A percentile compares a stretch with the other conserved stretches of the same genome.
These are phyloP conservation scores for Aspergillus steynii DNA, from an alignment of 495 filamentous ascomycete genomes.

Conservation along the genomic window DNA sequence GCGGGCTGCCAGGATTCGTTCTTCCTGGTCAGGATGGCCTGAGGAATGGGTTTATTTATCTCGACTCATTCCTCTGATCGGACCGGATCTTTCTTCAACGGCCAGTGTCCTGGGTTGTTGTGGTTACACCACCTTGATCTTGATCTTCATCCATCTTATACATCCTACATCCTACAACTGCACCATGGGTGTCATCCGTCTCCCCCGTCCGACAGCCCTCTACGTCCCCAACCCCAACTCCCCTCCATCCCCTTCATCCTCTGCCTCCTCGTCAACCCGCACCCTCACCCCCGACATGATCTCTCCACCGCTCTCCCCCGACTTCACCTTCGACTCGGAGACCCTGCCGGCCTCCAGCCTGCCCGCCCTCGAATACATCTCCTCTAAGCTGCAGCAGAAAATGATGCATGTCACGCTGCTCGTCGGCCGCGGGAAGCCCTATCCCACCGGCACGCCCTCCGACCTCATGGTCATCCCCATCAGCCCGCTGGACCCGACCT, in stretches of 20 bases:
- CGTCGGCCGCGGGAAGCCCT: slow-evolving; percentile 48
- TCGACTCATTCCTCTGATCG: neutral
- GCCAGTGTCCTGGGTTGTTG: neutral
- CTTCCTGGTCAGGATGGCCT: neutral
- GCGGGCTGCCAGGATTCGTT: no score
- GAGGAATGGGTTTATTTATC: neutral
- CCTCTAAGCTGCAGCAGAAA: slow-evolving; percentile 45
- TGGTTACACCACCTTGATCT: neutral
- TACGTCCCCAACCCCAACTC: slow-evolving; percentile 41
- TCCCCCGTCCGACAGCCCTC: slow-evolving; percentile 44
- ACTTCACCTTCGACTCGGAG: slow-evolving; percentile 46
- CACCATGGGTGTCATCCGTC: slow-evolving; percentile 45
- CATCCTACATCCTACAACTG: slow-evolving; percentile 8
- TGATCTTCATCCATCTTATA: neutral
- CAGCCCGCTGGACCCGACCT: slow-evolving; percentile 36
- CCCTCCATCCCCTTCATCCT: slow-evolving; percentile 11
- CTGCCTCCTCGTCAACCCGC: slow-evolving; percentile 14
- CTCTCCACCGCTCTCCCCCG: slow-evolving; percentile 44
- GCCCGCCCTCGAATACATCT: slow-evolving; percentile 51
- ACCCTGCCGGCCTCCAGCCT: slow-evolving; percentile 41
- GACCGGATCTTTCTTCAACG: neutral
- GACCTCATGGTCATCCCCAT: slow-evolving; percentile 50
- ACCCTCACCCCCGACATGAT: slow-evolving; percentile 46
- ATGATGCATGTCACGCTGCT: slow-evolving; percentile 50
- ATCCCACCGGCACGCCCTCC: slow-evolving; percentile 41